Percentiles rank a stretch among this genome's conserved stretches.
phyloP scores from a whole-genome alignment of 371 early-diverging fungal genomes.

The Mortierella sp. region DNA sequence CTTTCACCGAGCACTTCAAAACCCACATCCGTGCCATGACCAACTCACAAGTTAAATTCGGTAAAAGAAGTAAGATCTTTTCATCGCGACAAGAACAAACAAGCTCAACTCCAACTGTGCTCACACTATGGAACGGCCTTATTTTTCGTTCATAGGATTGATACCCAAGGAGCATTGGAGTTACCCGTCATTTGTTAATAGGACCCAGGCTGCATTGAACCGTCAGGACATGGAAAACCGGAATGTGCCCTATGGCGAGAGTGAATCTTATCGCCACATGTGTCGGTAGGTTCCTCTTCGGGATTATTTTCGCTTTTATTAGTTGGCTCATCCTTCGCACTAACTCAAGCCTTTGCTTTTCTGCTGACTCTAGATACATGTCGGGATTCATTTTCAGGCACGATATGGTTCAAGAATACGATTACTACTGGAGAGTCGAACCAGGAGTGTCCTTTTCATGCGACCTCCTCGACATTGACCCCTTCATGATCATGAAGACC shows the following conservation, averaged over 20 bases:
- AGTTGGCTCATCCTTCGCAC: not conserved
- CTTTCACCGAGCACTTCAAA: conserved; percentile 83
- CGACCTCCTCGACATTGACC: conserved; percentile 91
- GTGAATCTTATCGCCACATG: conserved; percentile 95
- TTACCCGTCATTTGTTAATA: conserved; percentile 78
- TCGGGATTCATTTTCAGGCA: conserved; percentile 96
- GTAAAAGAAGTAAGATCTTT: conserved; percentile 32
- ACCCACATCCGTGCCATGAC: conserved; percentile 70
- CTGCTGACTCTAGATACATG: conserved; percentile 61
- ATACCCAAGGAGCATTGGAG: conserved; percentile 82
- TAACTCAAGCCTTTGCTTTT: not conserved
- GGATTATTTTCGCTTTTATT: not conserved
- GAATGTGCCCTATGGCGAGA: conserved; percentile 87
- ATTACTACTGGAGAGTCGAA: conserved; percentile 98
- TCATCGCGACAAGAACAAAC: not conserved
- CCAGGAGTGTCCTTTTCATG: conserved; percentile 94
- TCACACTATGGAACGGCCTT: not conserved
- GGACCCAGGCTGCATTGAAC: conserved; percentile 67
- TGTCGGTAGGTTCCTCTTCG: conserved; percentile 71
- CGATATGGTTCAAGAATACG: conserved; percentile 80
- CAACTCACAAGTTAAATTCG: conserved; percentile 67
- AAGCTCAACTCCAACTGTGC: not conserved
- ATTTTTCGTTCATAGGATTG: conserved; percentile 59
- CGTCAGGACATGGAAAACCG: conserved; percentile 72
- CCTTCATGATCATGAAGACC: conserved; percentile 86